Base-by-base conservation (phyloP, 2,329 filamentous ascomycete genomes). In the Arachnopeziza araneosa region DNA sequence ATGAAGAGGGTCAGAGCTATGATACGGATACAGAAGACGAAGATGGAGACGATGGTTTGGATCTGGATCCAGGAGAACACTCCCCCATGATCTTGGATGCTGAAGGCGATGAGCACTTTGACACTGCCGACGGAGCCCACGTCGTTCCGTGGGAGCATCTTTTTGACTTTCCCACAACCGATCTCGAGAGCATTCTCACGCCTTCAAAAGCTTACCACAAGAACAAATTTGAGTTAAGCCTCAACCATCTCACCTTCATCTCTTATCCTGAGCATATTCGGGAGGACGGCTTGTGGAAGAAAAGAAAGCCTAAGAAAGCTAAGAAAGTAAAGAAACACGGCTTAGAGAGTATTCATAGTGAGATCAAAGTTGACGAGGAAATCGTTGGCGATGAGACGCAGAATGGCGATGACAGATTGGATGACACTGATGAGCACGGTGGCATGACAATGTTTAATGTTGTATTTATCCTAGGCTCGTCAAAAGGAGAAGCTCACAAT, bases 371-470 rank as follows among this genome's bases (percentile, higher is more conserved):
- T n/a, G 62, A 54, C 23, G 60, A 50, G 19, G 54, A 30, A 19
- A 26, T 49, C 24, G 57, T 57, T 1, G 58, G 50, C 24, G 64
- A 67, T 21, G 67, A 70, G 22, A 62, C 63, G 24, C 26, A 23
- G 6, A 69, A 68, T 30, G 64, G 65, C 19, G 64, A 67, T 50
- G 60, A 53, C 14, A 55, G 59, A 22, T 66, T 62, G 2, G 69
- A 70, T 12, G 64, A 69, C 44, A 67, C 64, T 17, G 69, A 68
- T 44, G 69, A 70, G 60, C 51, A 63, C 63, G 66, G 67, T 52
- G 67, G 64, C 21, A 93, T 98, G 90, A 92, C 88, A 64, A 98
- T 98, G 93, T 99, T 99, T 76, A 96, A 97, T 73, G 83, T 97
- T 12, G 92, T 98, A 24, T 98, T 98, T 73, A 90, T 96, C 55